Conservation (phyloP, 257 asterid species). For the Plantago major region DNA sequence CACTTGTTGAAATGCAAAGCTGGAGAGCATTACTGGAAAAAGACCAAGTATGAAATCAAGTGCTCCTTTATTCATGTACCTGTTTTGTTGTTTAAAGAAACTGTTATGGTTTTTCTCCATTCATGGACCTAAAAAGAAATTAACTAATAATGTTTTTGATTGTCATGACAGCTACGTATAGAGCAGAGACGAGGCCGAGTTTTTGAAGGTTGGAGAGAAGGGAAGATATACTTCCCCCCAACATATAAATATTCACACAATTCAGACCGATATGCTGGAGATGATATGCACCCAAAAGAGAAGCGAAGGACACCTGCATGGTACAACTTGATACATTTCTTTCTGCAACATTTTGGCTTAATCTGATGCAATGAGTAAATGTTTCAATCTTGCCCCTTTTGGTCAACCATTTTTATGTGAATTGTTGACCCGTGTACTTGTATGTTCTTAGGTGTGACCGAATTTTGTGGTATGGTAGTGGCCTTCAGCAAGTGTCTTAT, state of each 20-base stretch:
- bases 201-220: constrained; percentile 96
- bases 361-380: too few relatives aligned
- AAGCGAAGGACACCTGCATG: constrained; percentile 97
- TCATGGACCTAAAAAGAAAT: constrained; percentile 4
- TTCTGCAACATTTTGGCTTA: not conserved
- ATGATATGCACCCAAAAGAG: constrained; percentile 92
- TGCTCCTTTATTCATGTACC: constrained; percentile 4
- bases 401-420: not conserved
- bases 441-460: constrained; percentile 80
- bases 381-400: too few relatives aligned
- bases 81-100: constrained; percentile 2
- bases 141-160: constrained; percentile 16
- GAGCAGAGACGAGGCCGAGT: constrained; percentile 94
- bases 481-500: constrained; percentile 86
- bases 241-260: constrained; percentile 91
- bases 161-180: constrained; percentile 53
- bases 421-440: constrained; percentile 27
- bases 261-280: constrained; percentile 95
- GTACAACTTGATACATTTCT: constrained; percentile 31
- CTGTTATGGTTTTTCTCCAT: constrained; percentile 1
- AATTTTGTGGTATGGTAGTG: constrained; percentile 82
- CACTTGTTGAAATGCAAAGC: constrained; percentile 95
- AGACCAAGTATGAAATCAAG: constrained; percentile 64
- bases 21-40: constrained; percentile 93
- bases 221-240: constrained; percentile 95